A percentile compares a stretch with the other conserved stretches of the same genome.
These are phyloP conservation scores for Coemansia sp. DNA, from an alignment of 192 early-diverging fungal species.

Conservation along the genomic window DNA sequence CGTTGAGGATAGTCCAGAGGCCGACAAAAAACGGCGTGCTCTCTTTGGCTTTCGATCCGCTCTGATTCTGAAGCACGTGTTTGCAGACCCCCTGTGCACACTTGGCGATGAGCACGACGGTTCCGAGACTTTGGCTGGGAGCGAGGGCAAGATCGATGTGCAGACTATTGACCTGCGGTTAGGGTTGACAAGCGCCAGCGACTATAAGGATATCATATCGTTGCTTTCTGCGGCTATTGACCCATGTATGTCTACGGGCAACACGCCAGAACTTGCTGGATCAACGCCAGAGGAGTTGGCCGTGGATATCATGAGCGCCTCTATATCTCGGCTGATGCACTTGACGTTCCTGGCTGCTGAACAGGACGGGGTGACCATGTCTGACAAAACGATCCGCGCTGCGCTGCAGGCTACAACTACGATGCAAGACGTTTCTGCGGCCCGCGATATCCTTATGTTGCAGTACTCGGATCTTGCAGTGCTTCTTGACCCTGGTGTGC, in stretches of 20 bases:
- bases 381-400: conserved; percentile 7
- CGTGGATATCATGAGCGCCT: conserved; percentile 14
- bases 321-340: conserved; percentile 24
- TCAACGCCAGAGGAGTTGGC: conserved; percentile 14
- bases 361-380: conserved; percentile 15
- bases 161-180: conserved; percentile 10
- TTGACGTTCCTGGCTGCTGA: conserved; percentile 30
- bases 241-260: conserved; percentile 14
- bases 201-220: conserved; percentile 23
- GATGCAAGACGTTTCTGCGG: conserved; percentile 25
- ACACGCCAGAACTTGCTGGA: conserved; percentile 10
- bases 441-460: conserved; percentile 35
- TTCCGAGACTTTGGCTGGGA: background rate
- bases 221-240: conserved; percentile 13
- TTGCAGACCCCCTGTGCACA: background rate
- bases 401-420: conserved; percentile 23
- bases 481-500: conserved; percentile 25
- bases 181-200: conserved; percentile 6
- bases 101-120: conserved; percentile 10
- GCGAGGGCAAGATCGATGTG: background rate
- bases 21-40: background rate
- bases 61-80: conserved; percentile 5
- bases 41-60: conserved; percentile 10
- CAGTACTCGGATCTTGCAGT: conserved; percentile 27
- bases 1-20: background rate